Percentiles rank a stretch among this genome's conserved stretches.
These are phyloP conservation scores for Pseudotsuga menziesii DNA, from an alignment of 75 land plant genomes.

Conservation along the genomic window DNA sequence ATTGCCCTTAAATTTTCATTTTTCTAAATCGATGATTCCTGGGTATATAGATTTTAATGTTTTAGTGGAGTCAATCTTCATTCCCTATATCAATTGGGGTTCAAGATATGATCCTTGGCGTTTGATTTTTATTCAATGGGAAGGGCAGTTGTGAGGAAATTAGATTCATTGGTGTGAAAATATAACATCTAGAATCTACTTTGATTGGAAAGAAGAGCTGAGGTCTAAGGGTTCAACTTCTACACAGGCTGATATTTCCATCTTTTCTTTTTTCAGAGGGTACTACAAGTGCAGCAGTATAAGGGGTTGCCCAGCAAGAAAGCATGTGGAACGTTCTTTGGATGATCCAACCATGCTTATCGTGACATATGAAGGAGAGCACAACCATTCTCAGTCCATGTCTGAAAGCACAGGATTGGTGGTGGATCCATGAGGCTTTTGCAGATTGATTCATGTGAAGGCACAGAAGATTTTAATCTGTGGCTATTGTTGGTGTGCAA, in stretches of 20 bases:
- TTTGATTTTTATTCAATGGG: background rate
- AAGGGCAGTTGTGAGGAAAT: background rate
- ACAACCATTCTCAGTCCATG: slow-evolving; percentile 4
- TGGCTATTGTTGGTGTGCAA: background rate
- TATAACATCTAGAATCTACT: background rate
- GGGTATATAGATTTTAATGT: too few species aligned
- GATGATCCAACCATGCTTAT: slow-evolving; percentile 49
- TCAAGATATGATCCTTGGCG: background rate
- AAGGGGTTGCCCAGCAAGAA: slow-evolving; percentile 52
- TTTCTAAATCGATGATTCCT: too few species aligned
- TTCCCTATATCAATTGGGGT: background rate
- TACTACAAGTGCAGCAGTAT: slow-evolving; percentile 59
- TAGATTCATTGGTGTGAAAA: background rate
- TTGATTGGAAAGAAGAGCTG: background rate
- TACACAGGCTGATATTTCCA: background rate
- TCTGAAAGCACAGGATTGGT: slow-evolving; percentile 7
- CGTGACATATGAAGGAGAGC: slow-evolving; percentile 60
- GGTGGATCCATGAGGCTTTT: background rate
- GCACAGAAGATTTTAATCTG: background rate
- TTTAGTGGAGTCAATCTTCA: background rate
- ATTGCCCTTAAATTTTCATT: too few species aligned
- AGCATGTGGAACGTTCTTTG: slow-evolving; percentile 48
- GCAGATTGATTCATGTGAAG: background rate
- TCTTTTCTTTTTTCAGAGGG: slow-evolving; percentile 33
- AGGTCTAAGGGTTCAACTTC: background rate